A percentile compares a stretch with the other conserved stretches of the same genome.
These are phyloP conservation scores for Pachyrhizus erosus DNA, from an alignment of 306 rosid species.

Conservation along the genomic window DNA sequence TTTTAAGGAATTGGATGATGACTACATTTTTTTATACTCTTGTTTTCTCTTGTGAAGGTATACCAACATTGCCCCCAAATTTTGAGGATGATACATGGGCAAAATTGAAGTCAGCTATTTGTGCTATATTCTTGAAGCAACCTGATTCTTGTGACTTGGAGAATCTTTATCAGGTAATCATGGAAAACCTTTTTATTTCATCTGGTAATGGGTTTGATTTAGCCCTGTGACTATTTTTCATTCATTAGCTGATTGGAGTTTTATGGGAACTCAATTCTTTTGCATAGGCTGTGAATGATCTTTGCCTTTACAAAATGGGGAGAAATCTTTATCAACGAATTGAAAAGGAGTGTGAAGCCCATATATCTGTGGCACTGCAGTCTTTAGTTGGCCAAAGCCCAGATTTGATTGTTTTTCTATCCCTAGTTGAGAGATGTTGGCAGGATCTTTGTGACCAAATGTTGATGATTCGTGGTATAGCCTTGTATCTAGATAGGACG, in stretches of 20 bases:
- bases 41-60: slow-evolving; percentile 56
- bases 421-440: slow-evolving; percentile 95
- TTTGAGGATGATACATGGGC: slow-evolving; percentile 98
- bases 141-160: slow-evolving; percentile 81
- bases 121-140: slow-evolving; percentile 90
- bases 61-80: slow-evolving; percentile 77
- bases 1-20: neutral
- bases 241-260: slow-evolving; percentile 33
- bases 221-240: slow-evolving; percentile 24
- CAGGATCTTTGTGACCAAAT: slow-evolving; percentile 94
- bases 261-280: slow-evolving; percentile 54
- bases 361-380: slow-evolving; percentile 81
- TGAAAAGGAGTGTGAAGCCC: slow-evolving; percentile 89
- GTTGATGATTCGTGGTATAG: slow-evolving; percentile 96
- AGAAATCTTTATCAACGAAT: slow-evolving; percentile 92
- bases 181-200: slow-evolving; percentile 29
- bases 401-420: slow-evolving; percentile 89
- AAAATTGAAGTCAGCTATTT: slow-evolving; percentile 84
- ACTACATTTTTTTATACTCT: slow-evolving; percentile 27
- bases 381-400: slow-evolving; percentile 97
- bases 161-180: slow-evolving; percentile 91
- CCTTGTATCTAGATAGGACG: slow-evolving; percentile 92
- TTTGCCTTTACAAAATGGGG: slow-evolving; percentile 92
- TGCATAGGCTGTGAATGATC: slow-evolving; percentile 84
- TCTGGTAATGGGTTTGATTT: neutral